phyloP scores from a whole-genome alignment of 371 early-diverging fungal species.

The Dentiscutata heterogama region DNA sequence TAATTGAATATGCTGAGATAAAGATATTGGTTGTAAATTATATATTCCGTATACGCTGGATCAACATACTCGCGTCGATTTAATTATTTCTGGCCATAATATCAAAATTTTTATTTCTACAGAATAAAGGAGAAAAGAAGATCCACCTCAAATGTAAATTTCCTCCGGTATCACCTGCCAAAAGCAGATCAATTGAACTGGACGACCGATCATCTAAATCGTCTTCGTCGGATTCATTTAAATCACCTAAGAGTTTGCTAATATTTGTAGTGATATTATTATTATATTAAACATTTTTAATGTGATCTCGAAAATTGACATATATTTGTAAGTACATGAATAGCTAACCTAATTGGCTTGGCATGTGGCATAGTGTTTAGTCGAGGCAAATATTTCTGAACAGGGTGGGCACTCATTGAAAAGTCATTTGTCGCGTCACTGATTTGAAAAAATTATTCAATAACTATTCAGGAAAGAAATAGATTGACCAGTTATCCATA shows the following conservation, averaged over 20 bases:
- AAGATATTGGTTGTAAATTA: constrained; percentile 32
- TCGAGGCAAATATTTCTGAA: constrained; percentile 38
- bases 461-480: neutral
- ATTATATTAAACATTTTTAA: neutral
- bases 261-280: neutral
- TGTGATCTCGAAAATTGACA: neutral
- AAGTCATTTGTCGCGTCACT: neutral
- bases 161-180: constrained; percentile 47
- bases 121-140: neutral
- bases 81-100: constrained; percentile 1
- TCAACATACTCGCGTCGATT: neutral
- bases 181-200: constrained; percentile 42
- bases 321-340: neutral
- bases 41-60: constrained; percentile 44
- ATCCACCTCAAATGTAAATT: constrained; percentile 48
- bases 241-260: constrained; percentile 39
- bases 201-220: constrained; percentile 40
- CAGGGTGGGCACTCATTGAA: constrained; percentile 19
- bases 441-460: neutral
- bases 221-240: neutral
- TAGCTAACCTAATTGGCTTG: constrained; percentile 32
- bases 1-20: constrained; percentile 15
- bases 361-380: constrained; percentile 33
- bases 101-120: constrained; percentile 7
- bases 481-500: neutral